Evolutionary conservation across 2,329 filamentous ascomycete species (phyloP), one percentile per base, ranked within the genome.

Genomic region (Talaromyces atroroseus): DNA sequence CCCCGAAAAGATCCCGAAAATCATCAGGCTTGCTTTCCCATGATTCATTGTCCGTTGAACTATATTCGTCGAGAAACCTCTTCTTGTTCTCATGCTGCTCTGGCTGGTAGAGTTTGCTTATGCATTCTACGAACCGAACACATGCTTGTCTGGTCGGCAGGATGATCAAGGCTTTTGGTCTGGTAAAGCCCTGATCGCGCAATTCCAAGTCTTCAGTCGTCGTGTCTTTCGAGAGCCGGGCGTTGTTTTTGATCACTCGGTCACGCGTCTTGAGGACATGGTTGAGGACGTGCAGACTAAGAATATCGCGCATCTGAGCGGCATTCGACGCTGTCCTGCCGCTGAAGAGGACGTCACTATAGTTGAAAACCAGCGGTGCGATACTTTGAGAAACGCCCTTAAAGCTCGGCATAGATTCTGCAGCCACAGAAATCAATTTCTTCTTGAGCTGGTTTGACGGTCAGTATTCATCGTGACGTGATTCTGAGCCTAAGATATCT

Each of bases 1-100:
- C 94, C 59, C 87, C 87, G 67, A 99, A 99, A 0, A 97, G 80
- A 56, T 95, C 89, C 23, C 82, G 80, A 73, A 95, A 97, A 70
- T 97, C 94, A 2, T 86, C 87, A 0, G 94, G 87, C 67, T 90
- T 90, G 67, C 89, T 85, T 8, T 82, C 77, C 24, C 86, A 84
- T 63, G 90, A 87, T 40, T 82, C 83, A 58, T 85, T 81, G 21
- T 88, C 82, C 40, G 83, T 82, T 26, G 86, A 82, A 6, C 86
- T 80, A 71, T 92, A 99, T 1, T 83, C 83, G 56, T 96, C 92
- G 38, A 92, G 81, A 66, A 99, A 97, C 0, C 94, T 85, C 71
- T 95, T 94, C 64, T 89, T 88, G 75, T 97, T 96, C 71, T 97
- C 94, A 70, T 96, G 90, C 66, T 96, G 92, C 57, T 96, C 92